Evolutionary conservation across 225 moss, liverwort and hornwort species (phyloP), one percentile per base, ranked within the genome.

Genomic region (Marchantia paleacea): DNA sequence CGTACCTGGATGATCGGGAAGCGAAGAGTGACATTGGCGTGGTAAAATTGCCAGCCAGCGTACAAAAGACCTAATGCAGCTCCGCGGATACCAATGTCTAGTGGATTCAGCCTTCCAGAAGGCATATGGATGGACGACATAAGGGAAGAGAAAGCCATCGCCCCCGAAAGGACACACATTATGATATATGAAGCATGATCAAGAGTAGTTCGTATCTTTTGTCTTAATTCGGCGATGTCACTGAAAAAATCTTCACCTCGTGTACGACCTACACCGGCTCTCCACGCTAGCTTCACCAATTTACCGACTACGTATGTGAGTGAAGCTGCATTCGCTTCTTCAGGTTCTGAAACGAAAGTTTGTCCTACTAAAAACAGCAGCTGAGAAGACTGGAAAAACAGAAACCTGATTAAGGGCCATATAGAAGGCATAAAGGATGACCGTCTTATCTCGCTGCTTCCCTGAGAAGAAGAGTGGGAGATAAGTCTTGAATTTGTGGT

Each of bases 1-100:
- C 11, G 26, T 28, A 83, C 90, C 92, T 95, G 92, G 75, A 96
- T 91, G 52, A 93, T 80, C 10, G 95, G 93, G 66, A 96, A 92
- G 6, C 85, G 49, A 64, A 93, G 91, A 39, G 82, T 79, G 31
- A 85, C 72, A 54, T 88, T 88, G 76, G 80, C 80, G 62, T 84
- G 85, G 24, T 92, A 91, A 22, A 88, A 76, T 81, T 93, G 92
- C 76, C 89, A 55, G 18, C 79, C 85, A 20, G 87, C 87, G 75
- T 93, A 92, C 26, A 83, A 50, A 60, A 93, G 66, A 25, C 95
- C 95, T 18, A 96, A 72, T 8, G 81, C 80, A 76, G 84, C 93
- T 68, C 95, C 95, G 4, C 93, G 90, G 10, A 86, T 51, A 22
- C 87, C 85, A 28, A 84, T 73, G 68, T 93, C 88, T 11, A 89